Evolutionary conservation across 805 yeast species (phyloP), one percentile per base, ranked within the genome.

Genomic region (Diddensiella caesifluorescens): DNA sequence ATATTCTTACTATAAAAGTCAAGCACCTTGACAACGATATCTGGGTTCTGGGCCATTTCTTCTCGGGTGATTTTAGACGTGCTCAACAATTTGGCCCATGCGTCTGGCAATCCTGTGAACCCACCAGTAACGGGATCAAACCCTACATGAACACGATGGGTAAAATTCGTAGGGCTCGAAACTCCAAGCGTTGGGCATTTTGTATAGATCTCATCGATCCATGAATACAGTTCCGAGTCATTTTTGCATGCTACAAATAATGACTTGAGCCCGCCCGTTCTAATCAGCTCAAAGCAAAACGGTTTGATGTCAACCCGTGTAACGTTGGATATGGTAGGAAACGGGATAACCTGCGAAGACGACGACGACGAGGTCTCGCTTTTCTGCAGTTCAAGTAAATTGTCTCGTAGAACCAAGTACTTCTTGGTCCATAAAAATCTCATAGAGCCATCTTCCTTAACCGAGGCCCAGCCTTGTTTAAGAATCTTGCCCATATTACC

Each of bases 121-220:
- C 84, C 83, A 9, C 96, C 96, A 16, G 87, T 75, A 48, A 74
- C 76, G 3, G 79, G 72, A 61, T 90, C 96, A 38, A 85, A 80
- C 19, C 95, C 96, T 6, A 92, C 97, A 56, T 92, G 97, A 22
- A 89, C 96, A 56, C 81, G 84, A 60, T 94, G 98, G 7, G 95
- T 87, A 62, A 90, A 90, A 61, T 90, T 89, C 13, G 90, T 85
- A 5, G 99, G 99, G 29, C 80, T 80, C 2, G 97, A 88, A 7
- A 92, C 96, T 28, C 69, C 69, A 16, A 63, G 57, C 20, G 61
- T 47, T 4, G 71, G 71, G 36, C 65, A 59, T 41, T 63, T 60
- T 15, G 65, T 49, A 52, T 64, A 78, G 48, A 89, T 85, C 9
- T 87, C 82, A 63, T 89, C 97, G 42, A 89, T 74, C 97, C 97